A percentile compares a stretch with the other conserved stretches of the same genome.
These are phyloP conservation scores for Haplosporangium sp. DNA, from an alignment of 371 early-diverging fungal genomes.

Conservation along the genomic window DNA sequence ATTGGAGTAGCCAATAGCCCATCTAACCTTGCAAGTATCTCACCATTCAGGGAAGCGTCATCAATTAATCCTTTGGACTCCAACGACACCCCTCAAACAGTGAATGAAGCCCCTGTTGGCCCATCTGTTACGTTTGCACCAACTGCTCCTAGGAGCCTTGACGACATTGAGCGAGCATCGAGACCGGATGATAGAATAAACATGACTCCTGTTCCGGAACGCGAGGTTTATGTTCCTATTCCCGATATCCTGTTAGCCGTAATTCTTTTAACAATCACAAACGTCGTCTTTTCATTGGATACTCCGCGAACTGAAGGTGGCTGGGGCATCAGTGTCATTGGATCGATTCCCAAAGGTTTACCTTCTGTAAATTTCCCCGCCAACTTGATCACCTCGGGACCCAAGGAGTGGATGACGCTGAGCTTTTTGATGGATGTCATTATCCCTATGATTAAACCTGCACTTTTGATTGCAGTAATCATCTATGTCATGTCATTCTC, in stretches of 20 bases:
- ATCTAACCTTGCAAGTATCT: not conserved
- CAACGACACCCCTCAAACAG: conserved; percentile 31
- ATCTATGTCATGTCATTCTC: conserved; percentile 63
- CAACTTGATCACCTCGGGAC: conserved; percentile 31
- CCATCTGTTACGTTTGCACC: conserved; percentile 12
- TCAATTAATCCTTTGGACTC: conserved; percentile 8
- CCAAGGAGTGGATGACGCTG: conserved; percentile 42
- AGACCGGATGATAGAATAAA: not conserved
- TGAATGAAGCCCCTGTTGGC: not conserved
- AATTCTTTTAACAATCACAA: conserved; percentile 47
- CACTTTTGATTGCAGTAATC: conserved; percentile 57
- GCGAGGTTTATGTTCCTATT: conserved; percentile 56
- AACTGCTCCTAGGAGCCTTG: not conserved
- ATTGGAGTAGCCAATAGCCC: not conserved
- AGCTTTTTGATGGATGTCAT: conserved; percentile 24
- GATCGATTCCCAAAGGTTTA: conserved; percentile 60
- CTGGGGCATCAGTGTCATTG: conserved; percentile 58
- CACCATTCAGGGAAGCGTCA: conserved; percentile 3
- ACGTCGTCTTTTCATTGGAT: conserved; percentile 46
- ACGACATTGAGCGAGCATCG: conserved; percentile 27
- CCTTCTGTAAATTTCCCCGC: conserved; percentile 54
- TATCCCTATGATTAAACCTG: conserved; percentile 55
- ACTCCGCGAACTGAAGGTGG: conserved; percentile 36
- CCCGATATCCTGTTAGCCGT: conserved; percentile 59
- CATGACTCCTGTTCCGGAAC: conserved; percentile 19